Percentiles rank a stretch among this genome's conserved stretches.
These are phyloP conservation scores for Senna tora DNA, from an alignment of 306 rosid genomes.

Conservation along the genomic window DNA sequence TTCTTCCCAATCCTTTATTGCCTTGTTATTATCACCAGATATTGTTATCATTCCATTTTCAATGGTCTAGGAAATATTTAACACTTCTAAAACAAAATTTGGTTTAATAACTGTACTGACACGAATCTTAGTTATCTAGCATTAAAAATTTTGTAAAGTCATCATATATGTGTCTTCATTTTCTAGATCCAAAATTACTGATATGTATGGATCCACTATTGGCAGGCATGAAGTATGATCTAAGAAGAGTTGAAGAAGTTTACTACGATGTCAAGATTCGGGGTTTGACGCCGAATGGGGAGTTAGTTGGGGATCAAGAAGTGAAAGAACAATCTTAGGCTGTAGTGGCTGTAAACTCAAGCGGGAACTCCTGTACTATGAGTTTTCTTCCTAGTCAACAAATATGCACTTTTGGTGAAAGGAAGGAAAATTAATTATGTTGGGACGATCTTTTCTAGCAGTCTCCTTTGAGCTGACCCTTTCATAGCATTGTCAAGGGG, in stretches of 20 bases:
- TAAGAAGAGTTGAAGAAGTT: conserved; percentile 88
- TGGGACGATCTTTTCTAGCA: background rate
- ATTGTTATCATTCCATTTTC: conserved; percentile 15
- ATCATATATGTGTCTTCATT: conserved; percentile 12
- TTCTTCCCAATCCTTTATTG: background rate
- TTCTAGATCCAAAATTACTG: background rate
- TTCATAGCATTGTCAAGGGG: conserved; percentile 14
- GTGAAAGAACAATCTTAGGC: conserved; percentile 42
- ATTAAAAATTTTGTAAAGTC: background rate
- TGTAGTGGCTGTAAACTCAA: background rate
- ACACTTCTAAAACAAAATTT: conserved; percentile 6
- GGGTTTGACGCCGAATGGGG: conserved; percentile 68
- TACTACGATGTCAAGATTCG: conserved; percentile 93
- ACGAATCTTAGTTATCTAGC: background rate
- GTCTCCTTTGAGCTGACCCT: background rate
- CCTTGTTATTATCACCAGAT: conserved; percentile 12
- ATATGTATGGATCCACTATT: conserved; percentile 23
- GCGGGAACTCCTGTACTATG: background rate
- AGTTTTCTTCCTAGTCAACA: conserved; percentile 17
- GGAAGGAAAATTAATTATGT: conserved; percentile 14
- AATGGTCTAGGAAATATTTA: conserved; percentile 15
- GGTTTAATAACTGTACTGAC: background rate
- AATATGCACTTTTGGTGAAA: conserved; percentile 10
- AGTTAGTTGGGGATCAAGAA: conserved; percentile 43
- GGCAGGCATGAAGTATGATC: conserved; percentile 95